phyloP scores from a whole-genome alignment of 2,329 filamentous ascomycete genomes.

The Sporothrix euskadiensis region DNA sequence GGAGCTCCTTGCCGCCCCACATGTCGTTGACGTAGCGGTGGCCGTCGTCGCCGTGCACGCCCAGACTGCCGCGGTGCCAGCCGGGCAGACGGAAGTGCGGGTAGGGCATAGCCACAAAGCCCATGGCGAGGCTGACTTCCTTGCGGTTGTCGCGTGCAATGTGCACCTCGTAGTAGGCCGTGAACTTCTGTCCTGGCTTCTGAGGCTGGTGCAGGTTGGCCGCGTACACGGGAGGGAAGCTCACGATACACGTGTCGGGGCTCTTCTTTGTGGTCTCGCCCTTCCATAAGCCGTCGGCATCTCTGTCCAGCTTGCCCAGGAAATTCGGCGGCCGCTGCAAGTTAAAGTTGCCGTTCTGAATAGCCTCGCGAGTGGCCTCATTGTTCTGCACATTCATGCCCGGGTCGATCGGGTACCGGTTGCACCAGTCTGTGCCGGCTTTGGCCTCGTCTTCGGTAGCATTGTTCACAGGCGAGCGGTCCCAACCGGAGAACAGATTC shows the following conservation, averaged over 20 bases:
- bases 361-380: slow-evolving; percentile 41
- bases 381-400: slow-evolving; percentile 41
- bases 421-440: slow-evolving; percentile 67
- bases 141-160: slow-evolving; percentile 12
- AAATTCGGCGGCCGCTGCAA: slow-evolving; percentile 55
- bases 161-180: slow-evolving; percentile 72
- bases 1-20: slow-evolving; percentile 69
- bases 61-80: slow-evolving; percentile 75
- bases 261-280: slow-evolving; percentile 46
- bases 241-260: slow-evolving; percentile 64
- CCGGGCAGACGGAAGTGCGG: slow-evolving; percentile 76
- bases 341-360: slow-evolving; percentile 54
- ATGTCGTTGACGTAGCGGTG: slow-evolving; percentile 73
- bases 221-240: slow-evolving; percentile 68
- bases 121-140: slow-evolving; percentile 61
- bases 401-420: slow-evolving; percentile 60
- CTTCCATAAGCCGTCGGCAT: slow-evolving; percentile 55
- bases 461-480: slow-evolving; percentile 68
- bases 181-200: slow-evolving; percentile 41
- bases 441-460: slow-evolving; percentile 51
- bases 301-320: slow-evolving; percentile 49
- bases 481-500: slow-evolving; percentile 62
- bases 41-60: slow-evolving; percentile 79
- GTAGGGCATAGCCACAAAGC: slow-evolving; percentile 72
- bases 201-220: slow-evolving; percentile 57